Evolutionary conservation across 345 rosid genomes (phyloP).

Genomic region (Balakata baccata): DNA sequence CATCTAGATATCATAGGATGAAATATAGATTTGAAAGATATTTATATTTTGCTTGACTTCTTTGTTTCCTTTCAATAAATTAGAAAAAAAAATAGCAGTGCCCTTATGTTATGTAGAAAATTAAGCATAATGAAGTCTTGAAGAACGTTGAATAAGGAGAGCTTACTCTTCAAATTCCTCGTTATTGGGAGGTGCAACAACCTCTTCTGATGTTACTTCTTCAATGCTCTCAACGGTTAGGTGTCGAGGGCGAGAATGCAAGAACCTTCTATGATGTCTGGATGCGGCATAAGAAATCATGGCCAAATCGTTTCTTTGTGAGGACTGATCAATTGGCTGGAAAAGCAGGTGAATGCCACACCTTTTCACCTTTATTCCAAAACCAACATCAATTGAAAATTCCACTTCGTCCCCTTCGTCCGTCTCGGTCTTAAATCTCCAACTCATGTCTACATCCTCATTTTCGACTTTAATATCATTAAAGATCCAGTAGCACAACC

Average conservation of each 20-base stretch:
- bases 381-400: not conserved
- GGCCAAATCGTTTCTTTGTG: not conserved
- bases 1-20: no score
- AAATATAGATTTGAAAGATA: no score
- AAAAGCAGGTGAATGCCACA: constrained; percentile 15
- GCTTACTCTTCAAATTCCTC: not conserved
- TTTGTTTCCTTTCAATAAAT: no score
- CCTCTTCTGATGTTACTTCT: not conserved
- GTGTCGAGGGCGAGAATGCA: not conserved
- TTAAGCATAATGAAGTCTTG: no score
- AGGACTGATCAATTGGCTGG: no score
- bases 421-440: constrained; percentile 1
- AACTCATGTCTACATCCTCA: not conserved
- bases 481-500: constrained; percentile 22
- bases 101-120: no score
- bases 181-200: not conserved
- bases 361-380: not conserved
- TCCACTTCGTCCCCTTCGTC: constrained; percentile 15
- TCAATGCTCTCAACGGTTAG: not conserved
- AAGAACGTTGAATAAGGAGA: no score
- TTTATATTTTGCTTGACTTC: no score
- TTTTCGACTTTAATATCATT: not conserved
- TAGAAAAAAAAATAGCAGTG: no score
- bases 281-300: not conserved
- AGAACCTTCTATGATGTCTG: not conserved